Conservation (phyloP, 495 filamentous ascomycete genomes). For the Cairneyella variabilis region DNA sequence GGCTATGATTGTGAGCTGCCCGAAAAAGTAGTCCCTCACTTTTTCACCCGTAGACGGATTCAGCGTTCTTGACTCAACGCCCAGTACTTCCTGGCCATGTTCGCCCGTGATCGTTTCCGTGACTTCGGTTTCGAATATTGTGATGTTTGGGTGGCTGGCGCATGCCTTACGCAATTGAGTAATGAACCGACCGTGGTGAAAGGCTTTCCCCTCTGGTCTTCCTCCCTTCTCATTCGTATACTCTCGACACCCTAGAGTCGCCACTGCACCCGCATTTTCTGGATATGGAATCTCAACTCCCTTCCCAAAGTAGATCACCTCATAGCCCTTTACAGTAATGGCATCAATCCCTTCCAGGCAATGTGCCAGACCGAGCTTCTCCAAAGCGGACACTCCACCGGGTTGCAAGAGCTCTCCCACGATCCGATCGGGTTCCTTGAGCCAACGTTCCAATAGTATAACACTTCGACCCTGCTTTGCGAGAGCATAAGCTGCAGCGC, state of each 20-base stretch:
- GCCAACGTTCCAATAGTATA: conserved; percentile 79
- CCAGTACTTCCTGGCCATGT: conserved; percentile 61
- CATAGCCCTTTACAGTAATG: conserved; percentile 76
- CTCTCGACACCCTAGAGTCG: conserved; percentile 3
- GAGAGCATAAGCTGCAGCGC: conserved; percentile 77
- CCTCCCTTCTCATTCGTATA: conserved; percentile 21
- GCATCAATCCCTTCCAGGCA: conserved; percentile 91
- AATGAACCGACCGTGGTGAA: conserved; percentile 85
- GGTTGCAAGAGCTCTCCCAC: conserved; percentile 95
- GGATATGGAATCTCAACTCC: conserved; percentile 78
- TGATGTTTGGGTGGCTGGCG: conserved; percentile 62
- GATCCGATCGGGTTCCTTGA: conserved; percentile 94
- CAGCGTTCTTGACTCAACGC: conserved; percentile 65
- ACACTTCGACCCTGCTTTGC: conserved; percentile 85
- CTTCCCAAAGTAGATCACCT: conserved; percentile 77
- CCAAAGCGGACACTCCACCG: conserved; percentile 78
- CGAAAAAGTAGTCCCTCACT: conserved; percentile 72
- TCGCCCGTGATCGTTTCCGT: conserved; percentile 56
- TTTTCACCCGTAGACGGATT: conserved; percentile 49
- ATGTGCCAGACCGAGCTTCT: conserved; percentile 71
- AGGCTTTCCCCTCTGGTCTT: conserved; percentile 62
- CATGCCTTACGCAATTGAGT: conserved; percentile 68
- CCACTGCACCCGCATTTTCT: conserved; percentile 21
- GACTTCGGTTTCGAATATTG: conserved; percentile 69
- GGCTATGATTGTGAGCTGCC: conserved; percentile 77